Percentiles rank a stretch among this genome's conserved stretches.
These are phyloP conservation scores for Funneliformis mosseae DNA, from an alignment of 192 early-diverging fungal genomes.

Conservation along the genomic window DNA sequence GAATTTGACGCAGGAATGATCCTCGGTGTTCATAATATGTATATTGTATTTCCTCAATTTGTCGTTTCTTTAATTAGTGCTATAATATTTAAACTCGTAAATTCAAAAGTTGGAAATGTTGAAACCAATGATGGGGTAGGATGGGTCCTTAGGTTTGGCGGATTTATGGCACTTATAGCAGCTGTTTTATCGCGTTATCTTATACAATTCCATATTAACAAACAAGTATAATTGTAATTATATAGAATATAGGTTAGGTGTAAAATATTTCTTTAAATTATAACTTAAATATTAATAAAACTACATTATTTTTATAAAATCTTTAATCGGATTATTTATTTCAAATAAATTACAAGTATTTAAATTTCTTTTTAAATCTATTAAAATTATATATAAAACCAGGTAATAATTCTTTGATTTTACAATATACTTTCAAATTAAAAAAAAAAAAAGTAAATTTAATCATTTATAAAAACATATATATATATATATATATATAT, in stretches of 20 bases:
- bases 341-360: too few relatives aligned
- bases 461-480: neutral
- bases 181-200: conserved; percentile 56
- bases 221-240: neutral
- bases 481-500: neutral
- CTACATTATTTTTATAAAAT: too few relatives aligned
- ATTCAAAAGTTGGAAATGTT: conserved; percentile 6
- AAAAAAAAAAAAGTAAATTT: neutral
- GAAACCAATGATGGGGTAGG: conserved; percentile 53
- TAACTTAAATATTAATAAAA: too few relatives aligned
- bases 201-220: neutral
- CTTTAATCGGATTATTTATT: too few relatives aligned
- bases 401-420: too few relatives aligned
- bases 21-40: conserved; percentile 94
- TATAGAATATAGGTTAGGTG: too few relatives aligned
- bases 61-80: conserved; percentile 67
- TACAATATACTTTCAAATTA: neutral
- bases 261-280: too few relatives aligned
- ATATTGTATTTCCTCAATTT: conserved; percentile 93
- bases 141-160: conserved; percentile 73
- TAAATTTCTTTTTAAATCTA: too few relatives aligned
- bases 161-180: conserved; percentile 66
- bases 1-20: conserved; percentile 66
- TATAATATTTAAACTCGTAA: conserved; percentile 31
- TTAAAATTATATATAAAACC: too few relatives aligned